Evolutionary conservation across 768 basidiomycete genomes (phyloP), one percentile per base, ranked within the genome.

Genomic region (Antrodiella citrinella): DNA sequence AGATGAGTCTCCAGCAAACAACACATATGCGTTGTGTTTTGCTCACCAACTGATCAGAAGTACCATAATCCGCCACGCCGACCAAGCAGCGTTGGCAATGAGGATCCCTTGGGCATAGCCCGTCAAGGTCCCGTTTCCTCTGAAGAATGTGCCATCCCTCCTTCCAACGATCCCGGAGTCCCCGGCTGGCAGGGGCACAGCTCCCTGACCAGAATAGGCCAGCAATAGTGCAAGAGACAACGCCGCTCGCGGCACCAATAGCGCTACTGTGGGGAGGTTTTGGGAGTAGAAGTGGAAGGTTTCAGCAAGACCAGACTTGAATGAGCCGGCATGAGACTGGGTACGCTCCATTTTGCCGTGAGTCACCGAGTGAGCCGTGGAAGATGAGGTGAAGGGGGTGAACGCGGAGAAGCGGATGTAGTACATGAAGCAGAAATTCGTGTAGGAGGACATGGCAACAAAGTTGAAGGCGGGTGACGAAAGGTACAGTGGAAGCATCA

Each of bases 171-270:
- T 64, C 53, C 77, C 77, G 50, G 71, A 68, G 65, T 73, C 72
- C 38, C 70, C 69, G 50, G 78, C 67, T 44, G 68, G 67, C 13
- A 78, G 67, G 40, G 70, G 68, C 51, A 67, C 73, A 19, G 75
- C 70, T 47, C 76, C 69, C 2, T 81, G 68, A 15, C 69, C 62
- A 47, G 76, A 77, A 65, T 82, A 86, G 0, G 76, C 65, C 42
- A 92, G 66, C n/a, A 93, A 73, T 23, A 92, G 65, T 0, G 86
- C 82, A 3, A 93, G 67, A 39, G 73, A 75, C 38, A 95, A 69
- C 7, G 81, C 90, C 24, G 89, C 89, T 52, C 92, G 79, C 21
- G 92, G 92, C 18, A 95, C 69, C 39, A 93, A 76, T n/a, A 91
- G 74, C 7, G 80, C 76, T 39, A 93, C 80, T 0, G 86, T 89